These are phyloP conservation scores for Solanum tarapatanum DNA, from an alignment of 257 asterid genomes.

Conservation along the genomic window DNA sequence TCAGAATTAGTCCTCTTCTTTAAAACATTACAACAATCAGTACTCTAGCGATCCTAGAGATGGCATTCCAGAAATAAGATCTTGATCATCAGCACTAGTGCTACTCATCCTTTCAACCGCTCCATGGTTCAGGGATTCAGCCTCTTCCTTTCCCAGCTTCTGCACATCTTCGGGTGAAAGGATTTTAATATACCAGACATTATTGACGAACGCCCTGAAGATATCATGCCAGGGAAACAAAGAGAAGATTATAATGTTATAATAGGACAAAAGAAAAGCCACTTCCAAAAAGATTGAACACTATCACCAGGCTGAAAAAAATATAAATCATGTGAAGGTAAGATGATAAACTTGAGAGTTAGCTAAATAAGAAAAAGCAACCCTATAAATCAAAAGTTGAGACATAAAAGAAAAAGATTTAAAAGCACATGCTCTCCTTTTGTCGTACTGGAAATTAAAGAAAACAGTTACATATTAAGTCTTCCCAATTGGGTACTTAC, in stretches of 20 bases:
- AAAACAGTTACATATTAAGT: not conserved
- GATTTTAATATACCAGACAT: constrained; percentile 93
- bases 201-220: constrained; percentile 75
- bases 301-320: not conserved
- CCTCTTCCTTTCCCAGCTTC: constrained; percentile 71
- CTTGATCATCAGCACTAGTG: constrained; percentile 33
- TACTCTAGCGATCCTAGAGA: constrained; percentile 62
- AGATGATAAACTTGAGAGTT: not conserved
- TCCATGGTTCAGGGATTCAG: constrained; percentile 33
- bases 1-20: not conserved
- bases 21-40: constrained; percentile 13
- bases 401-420: not conserved
- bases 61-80: constrained; percentile 43
- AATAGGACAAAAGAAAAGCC: not conserved
- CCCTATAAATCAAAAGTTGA: not conserved
- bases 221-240: not conserved
- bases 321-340: not conserved
- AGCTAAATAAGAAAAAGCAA: not conserved
- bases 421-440: not conserved
- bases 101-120: constrained; percentile 37
- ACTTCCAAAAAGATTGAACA: not conserved
- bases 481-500: constrained; percentile 32
- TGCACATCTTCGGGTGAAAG: constrained; percentile 82
- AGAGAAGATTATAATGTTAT: not conserved
- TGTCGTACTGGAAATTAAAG: not conserved